Evolutionary conservation across 1,284 basidiomycete genomes (phyloP), one percentile per base, ranked within the genome.

Genomic region (Austroboletus novae-zelandiae): DNA sequence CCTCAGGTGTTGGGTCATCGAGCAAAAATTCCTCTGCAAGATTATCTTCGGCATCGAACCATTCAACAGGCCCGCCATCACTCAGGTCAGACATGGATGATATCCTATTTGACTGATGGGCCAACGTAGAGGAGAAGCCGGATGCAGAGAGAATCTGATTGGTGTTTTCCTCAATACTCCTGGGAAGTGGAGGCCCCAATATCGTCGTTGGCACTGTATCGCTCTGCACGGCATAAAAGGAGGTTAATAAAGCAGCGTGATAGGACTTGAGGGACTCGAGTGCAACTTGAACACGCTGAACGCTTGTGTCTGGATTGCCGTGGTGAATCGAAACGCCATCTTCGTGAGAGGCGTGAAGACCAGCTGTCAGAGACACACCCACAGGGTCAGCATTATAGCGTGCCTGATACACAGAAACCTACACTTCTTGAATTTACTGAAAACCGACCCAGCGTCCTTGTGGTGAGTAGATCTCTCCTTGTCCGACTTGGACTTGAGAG

Each of bases 1-100:
- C 71, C 29, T 76, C 77, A 27, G 65, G 69, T 5, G 64, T 61
- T 3, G 70, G 55, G 11, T 73, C 65, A 48, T 87, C 84, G 54
- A 90, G 66, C 2, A 86, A 61, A 62, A 83, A 89, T 61, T 90
- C 87, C 61, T 89, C 79, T 9, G 83, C 80, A 1, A 83, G 78
- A 55, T 80, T 74, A 43, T 65, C 65, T 47, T 72, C 68, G 13
- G 88, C 88, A 56, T 90, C 88, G 59, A 78, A 90, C 87, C 87
- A 90, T 58, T 88, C 78, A 48, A 78, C 75, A 45, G 74, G 70
- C 17, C 41, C 52, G 27, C 75, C 77, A 50, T 82, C 84, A 48
- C 79, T 83, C n/a, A 75, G 65, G 20, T 76, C 77, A 15, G 83
- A 84, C 20, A 73, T 64, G 18, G 76, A 70, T 10, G 84, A 86